Base-by-base conservation (phyloP, 768 basidiomycete genomes). In the Obba rivulosa region DNA sequence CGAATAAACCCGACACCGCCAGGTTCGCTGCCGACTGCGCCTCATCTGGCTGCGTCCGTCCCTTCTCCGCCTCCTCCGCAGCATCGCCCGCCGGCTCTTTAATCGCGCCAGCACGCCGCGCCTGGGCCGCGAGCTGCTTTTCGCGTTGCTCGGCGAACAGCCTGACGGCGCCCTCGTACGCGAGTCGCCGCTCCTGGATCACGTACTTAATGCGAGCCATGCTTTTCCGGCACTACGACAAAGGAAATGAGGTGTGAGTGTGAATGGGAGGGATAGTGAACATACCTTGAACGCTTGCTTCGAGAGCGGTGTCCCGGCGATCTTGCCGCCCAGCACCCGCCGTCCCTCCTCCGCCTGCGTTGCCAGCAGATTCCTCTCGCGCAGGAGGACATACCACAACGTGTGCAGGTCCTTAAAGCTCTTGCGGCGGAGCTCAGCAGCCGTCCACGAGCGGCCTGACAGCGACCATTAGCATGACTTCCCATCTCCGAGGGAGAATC, bases 161-260 rank as follows among this genome's bases (percentile, higher is more conserved):
- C 46, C 61, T 50, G 31, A 62, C 51, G 8, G 90, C 90, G 10
- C 85, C 80, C 52, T 88, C 80, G 52, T 92, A 87, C 8, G 90
- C 91, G 20, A 91, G 64, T 39, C 93, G 77, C 31, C 96, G 84
- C 62, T 98, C 94, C 61, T 92, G 92, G 42, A 97, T 72, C 18
- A 97, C 83, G 50, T 79, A 82, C 66, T 98, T 98, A 66, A 98
- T 92, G 17, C 91, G 83, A n/a, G 90, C 92, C 92, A 96, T 95
- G 17, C 90, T 85, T 73, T 93, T 95, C 18, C 88, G 86, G 66
- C 83, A 85, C 92, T 96, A 54, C 45, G 35, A 31, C 8, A 34
- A 40, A 9, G 16, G 20, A 8, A 50, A 54, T 34, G 8, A 14
- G 23, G 14, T 7, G 16, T 25, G 28, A 48, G 17, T 39, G 16